phyloP scores from a whole-genome alignment of 345 rosid genomes.

The Syzygium aqueum region DNA sequence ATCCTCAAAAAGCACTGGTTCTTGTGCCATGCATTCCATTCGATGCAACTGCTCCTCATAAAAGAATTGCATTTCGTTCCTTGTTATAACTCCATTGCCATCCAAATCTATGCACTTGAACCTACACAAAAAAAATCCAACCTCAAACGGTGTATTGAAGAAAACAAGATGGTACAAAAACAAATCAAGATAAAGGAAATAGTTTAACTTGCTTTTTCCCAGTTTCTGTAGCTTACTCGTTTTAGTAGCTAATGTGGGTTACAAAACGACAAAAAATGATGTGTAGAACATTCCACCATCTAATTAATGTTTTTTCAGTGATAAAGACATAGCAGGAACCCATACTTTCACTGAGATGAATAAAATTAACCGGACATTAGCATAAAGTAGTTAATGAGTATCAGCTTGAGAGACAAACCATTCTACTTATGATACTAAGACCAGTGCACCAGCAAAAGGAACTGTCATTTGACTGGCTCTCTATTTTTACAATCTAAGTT shows the following conservation, averaged over 20 bases:
- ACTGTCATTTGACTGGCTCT: not conserved
- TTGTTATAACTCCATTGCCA: slow-evolving; percentile 77
- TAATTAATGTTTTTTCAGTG: not conserved
- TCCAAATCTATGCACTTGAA: slow-evolving; percentile 97
- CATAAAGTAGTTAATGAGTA: not conserved
- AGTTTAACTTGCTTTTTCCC: not conserved
- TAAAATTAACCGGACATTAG: not conserved
- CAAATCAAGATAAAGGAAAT: not conserved
- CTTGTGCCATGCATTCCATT: slow-evolving; percentile 99
- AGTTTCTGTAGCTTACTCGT: not conserved
- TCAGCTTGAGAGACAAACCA: not conserved
- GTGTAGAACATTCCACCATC: not conserved
- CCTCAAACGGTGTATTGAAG: not conserved
- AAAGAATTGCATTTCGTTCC: slow-evolving; percentile 85
- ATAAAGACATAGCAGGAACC: not conserved
- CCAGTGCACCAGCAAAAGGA: not conserved
- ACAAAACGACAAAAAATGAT: not conserved
- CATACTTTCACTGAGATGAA: not conserved
- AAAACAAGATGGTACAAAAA: not conserved
- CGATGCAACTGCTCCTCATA: slow-evolving; percentile 97
- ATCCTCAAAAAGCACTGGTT: slow-evolving; percentile 93
- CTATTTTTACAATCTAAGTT: not conserved
- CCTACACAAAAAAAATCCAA: slow-evolving; percentile 27
- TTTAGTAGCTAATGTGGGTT: not conserved
- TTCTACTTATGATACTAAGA: not conserved